Evolutionary conservation across 495 filamentous ascomycete genomes (phyloP).

Genomic region (Letharia lupina): DNA sequence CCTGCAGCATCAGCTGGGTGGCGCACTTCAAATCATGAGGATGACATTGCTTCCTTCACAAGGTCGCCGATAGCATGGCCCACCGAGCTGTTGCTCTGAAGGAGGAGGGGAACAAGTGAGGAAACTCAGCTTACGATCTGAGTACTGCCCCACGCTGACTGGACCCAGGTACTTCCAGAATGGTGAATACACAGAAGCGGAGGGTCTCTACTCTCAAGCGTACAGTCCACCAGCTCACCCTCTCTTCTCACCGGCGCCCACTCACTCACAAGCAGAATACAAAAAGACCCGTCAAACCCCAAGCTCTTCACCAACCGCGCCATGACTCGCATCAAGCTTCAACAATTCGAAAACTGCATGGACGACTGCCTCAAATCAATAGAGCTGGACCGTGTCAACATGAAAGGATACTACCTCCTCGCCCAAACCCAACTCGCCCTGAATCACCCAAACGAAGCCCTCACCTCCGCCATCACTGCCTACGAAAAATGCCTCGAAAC

Average conservation of each 20-base stretch:
- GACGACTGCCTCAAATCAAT: slow-evolving; percentile 71
- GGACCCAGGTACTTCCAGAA: slow-evolving; percentile 46
- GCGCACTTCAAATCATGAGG: background rate
- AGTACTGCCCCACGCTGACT: background rate
- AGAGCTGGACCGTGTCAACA: slow-evolving; percentile 50
- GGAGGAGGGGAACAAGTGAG: slow-evolving; percentile 51
- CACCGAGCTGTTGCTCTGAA: slow-evolving; percentile 38
- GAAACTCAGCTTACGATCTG: slow-evolving; percentile 7
- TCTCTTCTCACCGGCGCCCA: background rate
- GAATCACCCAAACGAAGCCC: slow-evolving; percentile 64
- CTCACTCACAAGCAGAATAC: slow-evolving; percentile 33
- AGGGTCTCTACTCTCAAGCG: slow-evolving; percentile 80
- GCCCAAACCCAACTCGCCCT: slow-evolving; percentile 75
- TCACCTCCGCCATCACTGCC: slow-evolving; percentile 60
- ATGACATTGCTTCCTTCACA: background rate
- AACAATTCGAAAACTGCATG: slow-evolving; percentile 64
- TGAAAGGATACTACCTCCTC: slow-evolving; percentile 82
- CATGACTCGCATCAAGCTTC: slow-evolving; percentile 68
- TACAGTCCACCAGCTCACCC: slow-evolving; percentile 35
- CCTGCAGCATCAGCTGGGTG: background rate
- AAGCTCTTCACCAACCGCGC: slow-evolving; percentile 76
- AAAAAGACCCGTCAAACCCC: slow-evolving; percentile 40
- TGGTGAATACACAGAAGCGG: slow-evolving; percentile 66
- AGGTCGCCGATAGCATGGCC: slow-evolving; percentile 2
- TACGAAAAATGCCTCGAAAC: slow-evolving; percentile 60